Base-by-base conservation (phyloP, 495 filamentous ascomycete species). In the Aspergillus conjunctus region DNA sequence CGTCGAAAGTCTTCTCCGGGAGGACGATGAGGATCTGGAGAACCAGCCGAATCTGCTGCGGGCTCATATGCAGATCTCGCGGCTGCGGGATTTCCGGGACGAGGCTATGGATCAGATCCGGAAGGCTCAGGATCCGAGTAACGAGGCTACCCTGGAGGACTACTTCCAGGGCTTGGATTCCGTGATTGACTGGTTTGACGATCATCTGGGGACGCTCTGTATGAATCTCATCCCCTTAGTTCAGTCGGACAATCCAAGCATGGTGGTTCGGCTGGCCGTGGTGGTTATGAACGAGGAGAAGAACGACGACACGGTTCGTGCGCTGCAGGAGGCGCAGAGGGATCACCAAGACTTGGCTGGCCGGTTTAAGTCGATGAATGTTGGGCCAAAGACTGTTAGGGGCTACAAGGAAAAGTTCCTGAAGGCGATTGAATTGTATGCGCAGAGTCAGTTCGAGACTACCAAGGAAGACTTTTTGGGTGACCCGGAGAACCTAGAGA, bases 351-450 rank as follows among this genome's bases (percentile, higher is more conserved):
- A 97, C 66, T 86, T 99, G 63, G 93, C 92, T 31, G 87, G 87
- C 20, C 82, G 92, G 26, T 97, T 99, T 77, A 94, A 96, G 75
- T 92, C 90, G 31, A 96, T 99, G 73, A 91, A 90, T 1, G 89
- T 92, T 59, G 92, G 92, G 2, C 90, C 92, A 1, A 93, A 94
- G 75, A 88, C 90, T 50, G 82, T 94, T n/a, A 83, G 94, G 60
- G 94, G 93, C 1, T 99, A 99, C 74, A 98, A 98, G 73, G 89
- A 97, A 64, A 96, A 95, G 68, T 96, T 98, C 68, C 66, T 97
- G 6, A 80, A 88, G 62, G 86, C 89, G 9, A 91, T 98, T 66
- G 81, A 89, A 63, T 77, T 88, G 48, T 84, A 84, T 59, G 90
- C 87, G 4, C 81, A 89, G 63, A 82, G 79, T 26, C 87, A 94